phyloP scores from a whole-genome alignment of 352 stramenopile species.

The Phytophthora chlamydospora region DNA sequence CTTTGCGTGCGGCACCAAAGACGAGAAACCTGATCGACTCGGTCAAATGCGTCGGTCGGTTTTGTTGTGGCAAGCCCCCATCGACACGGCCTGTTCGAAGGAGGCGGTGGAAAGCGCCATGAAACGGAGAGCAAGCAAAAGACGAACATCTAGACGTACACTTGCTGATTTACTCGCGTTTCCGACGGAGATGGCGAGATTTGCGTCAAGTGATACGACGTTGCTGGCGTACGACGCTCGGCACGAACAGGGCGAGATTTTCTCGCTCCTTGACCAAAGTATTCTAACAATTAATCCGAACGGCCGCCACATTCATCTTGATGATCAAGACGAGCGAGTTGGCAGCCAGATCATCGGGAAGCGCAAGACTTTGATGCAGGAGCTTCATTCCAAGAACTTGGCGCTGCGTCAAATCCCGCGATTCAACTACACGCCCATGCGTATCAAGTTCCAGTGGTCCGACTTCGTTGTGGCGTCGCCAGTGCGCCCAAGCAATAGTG shows the following conservation, averaged over 20 bases:
- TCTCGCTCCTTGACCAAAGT: conserved; percentile 54
- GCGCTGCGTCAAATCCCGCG: conserved; percentile 60
- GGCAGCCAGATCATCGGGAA: conserved; percentile 58
- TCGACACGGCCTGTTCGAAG: conserved; percentile 22
- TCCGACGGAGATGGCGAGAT: conserved; percentile 35
- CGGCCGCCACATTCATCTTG: conserved; percentile 51
- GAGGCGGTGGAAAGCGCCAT: conserved; percentile 32
- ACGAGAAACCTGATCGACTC: conserved; percentile 3
- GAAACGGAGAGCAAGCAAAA: conserved; percentile 35
- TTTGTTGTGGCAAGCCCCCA: conserved; percentile 26
- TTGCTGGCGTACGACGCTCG: conserved; percentile 63
- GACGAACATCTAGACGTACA: conserved; percentile 35
- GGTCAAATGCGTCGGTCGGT: conserved; percentile 20
- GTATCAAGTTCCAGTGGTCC: conserved; percentile 77
- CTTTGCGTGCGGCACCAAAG: conserved; percentile 14
- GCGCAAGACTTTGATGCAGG: conserved; percentile 65
- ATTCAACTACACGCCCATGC: conserved; percentile 71
- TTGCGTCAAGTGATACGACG: conserved; percentile 39
- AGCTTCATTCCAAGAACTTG: conserved; percentile 65
- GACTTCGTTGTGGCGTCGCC: conserved; percentile 73
- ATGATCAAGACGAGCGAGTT: conserved; percentile 47
- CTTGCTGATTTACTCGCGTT: conserved; percentile 30
- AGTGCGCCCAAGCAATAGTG: conserved; percentile 30
- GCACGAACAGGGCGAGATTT: conserved; percentile 57
- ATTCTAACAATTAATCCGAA: conserved; percentile 62